Base-by-base conservation (phyloP, 768 basidiomycete species). In the Daedaleopsis nitida region DNA sequence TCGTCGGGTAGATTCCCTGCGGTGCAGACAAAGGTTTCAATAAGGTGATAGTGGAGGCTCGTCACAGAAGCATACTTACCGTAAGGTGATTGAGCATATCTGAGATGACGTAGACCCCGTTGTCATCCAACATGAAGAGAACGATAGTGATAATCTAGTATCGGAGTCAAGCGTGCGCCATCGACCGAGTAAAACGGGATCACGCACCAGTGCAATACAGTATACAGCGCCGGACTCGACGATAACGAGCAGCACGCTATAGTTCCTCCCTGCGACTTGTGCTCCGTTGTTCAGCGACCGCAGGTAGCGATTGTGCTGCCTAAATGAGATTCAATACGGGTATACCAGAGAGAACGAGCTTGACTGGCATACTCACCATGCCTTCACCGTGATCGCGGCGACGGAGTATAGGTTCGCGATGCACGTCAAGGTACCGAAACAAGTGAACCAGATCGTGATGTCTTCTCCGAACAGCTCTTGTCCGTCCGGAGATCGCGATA, bases 1-100 rank as follows among this genome's bases (percentile, higher is more conserved):
- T n/a, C 11, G 52, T 53, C 21, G 52, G 52, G 39, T 53, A 53
- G 19, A 53, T 53, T 8, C 52, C 52, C 51, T 52, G 24, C 16
- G 37, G 16, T n/a, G 9, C 27, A 24, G 37, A 16, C 9, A 14
- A 27, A 35, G 27, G 27, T 21, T 17, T 38, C 16, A n/a, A 9
- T 34, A 24, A 35, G 7, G 7, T 52, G 37, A 24, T 32, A 16
- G 37, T 11, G 51, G 23, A 35, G 14, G 17, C 27, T 32, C 27
- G 27, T 3, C 51, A 13, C 17, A 32, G 24, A 10, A 35, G 51
- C 37, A 21, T 17, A 50, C 37, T 7, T 17, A 50, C 51, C 34
- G 52, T 53, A 23, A 53, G 34, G 13, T 53, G 52, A 13, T 9
- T 10, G 21, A 53, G 32, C 52, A 53, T 53, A 19, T 53, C 52